Conservation (phyloP, 2,329 filamentous ascomycete species). For the Rhynchosporium secalis region DNA sequence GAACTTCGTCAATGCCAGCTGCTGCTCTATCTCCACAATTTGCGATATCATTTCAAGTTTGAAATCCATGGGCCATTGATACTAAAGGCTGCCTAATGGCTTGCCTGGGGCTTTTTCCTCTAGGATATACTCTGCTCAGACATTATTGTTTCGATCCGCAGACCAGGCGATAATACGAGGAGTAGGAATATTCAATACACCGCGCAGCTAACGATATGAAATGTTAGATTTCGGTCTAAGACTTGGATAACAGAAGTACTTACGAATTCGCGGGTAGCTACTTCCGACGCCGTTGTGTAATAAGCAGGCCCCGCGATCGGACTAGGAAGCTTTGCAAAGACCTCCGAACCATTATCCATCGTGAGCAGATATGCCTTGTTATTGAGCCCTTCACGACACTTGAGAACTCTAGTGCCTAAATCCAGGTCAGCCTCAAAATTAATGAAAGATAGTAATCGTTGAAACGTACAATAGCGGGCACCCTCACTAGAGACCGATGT, state of each 20-base stretch:
- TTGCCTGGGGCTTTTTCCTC: conserved; percentile 1
- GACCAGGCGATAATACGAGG: conserved; percentile 4
- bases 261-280: conserved; percentile 1
- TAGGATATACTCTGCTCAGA: neutral
- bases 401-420: neutral
- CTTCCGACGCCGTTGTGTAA: neutral
- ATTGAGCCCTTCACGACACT: conserved; percentile 1
- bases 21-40: conserved; percentile 24
- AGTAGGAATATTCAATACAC: neutral
- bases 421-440: neutral
- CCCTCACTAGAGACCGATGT: neutral
- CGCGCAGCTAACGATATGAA: neutral
- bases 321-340: neutral
- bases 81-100: neutral
- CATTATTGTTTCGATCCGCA: neutral
- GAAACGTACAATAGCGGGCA: neutral
- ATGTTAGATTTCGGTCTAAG: neutral
- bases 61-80: conserved; percentile 20
- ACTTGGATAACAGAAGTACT: neutral
- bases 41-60: conserved; percentile 21
- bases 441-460: neutral
- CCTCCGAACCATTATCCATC: neutral
- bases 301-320: neutral
- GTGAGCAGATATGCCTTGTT: neutral
- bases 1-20: conserved; percentile 25